Base-by-base conservation (phyloP, 108 stramenopile genomes). In the Nitzschia putrida region DNA sequence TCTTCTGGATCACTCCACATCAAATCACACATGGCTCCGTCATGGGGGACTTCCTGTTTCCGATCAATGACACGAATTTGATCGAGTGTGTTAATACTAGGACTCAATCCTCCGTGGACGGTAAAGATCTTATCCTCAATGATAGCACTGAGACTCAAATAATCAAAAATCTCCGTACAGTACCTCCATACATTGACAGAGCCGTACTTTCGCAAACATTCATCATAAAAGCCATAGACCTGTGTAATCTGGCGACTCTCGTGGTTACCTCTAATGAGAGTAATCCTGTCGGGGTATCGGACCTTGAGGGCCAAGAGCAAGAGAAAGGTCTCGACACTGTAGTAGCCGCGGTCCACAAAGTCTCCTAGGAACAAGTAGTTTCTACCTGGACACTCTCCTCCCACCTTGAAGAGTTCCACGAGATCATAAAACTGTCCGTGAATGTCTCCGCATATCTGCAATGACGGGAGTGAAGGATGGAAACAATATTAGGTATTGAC, bases 361-460 rank as follows among this genome's bases (percentile, higher is more conserved):
- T 99, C 99, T 3, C 99, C 99, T 47, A 99, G 79, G 75, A 99
- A 99, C 16, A 99, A 80, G 69, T 99, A 99, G 74, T 98, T 98
- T 45, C 92, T 93, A 60, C 95, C 93, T 0, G 99, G 99, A 51
- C 96, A 97, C 61, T 96, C 97, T 24, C 99, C 99, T 3, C 99
- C 99, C 0, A 98, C 98, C 68, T 97, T 96, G 85, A 99, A 98
- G 41, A 99, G 90, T 79, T 93, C 97, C 52, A 98, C 84, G 26
- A 99, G 76, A 82, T 99, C 99, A 75, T 98, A 98, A 69, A 98
- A 99, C 80, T 99, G 99, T 21, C 99, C 99, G 78, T 99, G 99
- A 53, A 99, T 96, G 76, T 99, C 99, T 12, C 99, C 99, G 63
- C 96, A 97, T 59, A 99, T 97, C 88, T 89, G 57, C 8, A 72